Evolutionary conservation across 768 basidiomycete species (phyloP), one percentile per base, ranked within the genome.

Genomic region (Boletellus sp.): DNA sequence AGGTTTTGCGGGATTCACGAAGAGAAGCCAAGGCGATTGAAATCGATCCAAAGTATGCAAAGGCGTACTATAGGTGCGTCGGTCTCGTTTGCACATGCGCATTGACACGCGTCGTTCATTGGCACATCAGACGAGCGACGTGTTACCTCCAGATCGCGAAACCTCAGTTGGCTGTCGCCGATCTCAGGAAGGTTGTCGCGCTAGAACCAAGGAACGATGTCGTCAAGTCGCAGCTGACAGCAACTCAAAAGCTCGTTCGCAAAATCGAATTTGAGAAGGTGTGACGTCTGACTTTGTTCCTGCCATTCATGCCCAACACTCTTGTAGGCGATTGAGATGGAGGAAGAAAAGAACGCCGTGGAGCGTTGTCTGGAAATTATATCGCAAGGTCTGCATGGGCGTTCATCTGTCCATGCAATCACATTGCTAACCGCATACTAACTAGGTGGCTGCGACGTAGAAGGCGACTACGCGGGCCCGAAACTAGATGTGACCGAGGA

Each of bases 211-310:
- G 83, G 33, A 98, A 98, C 66, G 84, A 84, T 26, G 71, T 81
- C 11, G 88, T 93, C 10, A 80, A 84, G 48, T 72, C 79, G 32
- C 94, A 98, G 67, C 69, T 98, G 59, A 78, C 83, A 16, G 81
- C 89, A 32, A 96, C 96, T 2, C 88, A 92, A 64, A 99, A 97
- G 71, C 78, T 97, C 42, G 80, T 95, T 45, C 78, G 91, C 34
- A 84, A 84, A 63, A 87, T 91, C 54, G 91, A 93, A 60, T 95
- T 95, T 58, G 93, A 96, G 68, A 94, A 94, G 78, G 90, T 85
- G 24, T 33, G 69, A 56, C 11, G 28, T 32, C 6, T 13, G 11
- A 15, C 31, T 22, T 12, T 16, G 26, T 26, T 31, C 28, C 37
- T 54, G 11, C 17, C 20, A 23, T 42, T 35, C 35, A 35, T 54